phyloP scores from a whole-genome alignment of 768 basidiomycete genomes.

The Podaxis sp. region DNA sequence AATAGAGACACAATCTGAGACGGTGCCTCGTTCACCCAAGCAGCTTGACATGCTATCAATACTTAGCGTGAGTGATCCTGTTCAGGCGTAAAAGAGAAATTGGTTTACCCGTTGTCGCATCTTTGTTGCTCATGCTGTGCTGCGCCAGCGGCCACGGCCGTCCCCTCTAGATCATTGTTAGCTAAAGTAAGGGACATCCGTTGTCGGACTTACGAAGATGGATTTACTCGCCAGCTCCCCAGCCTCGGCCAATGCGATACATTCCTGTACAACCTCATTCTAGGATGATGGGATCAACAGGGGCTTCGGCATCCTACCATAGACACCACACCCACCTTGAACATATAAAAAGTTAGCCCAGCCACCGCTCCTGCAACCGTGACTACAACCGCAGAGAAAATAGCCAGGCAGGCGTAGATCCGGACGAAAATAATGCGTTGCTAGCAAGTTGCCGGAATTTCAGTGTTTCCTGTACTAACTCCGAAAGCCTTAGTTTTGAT shows the following conservation, averaged over 20 bases:
- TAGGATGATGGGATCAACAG: constrained; percentile 12
- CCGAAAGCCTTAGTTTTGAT: background rate
- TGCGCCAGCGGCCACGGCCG: constrained; percentile 30
- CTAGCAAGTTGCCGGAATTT: constrained; percentile 15
- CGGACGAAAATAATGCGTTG: constrained; percentile 29
- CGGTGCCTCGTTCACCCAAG: constrained; percentile 37
- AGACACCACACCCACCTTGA: constrained; percentile 30
- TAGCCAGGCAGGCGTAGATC: constrained; percentile 30
- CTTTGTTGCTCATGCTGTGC: background rate
- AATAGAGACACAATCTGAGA: constrained; percentile 38
- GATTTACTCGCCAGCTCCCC: constrained; percentile 36
- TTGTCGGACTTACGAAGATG: constrained; percentile 31
- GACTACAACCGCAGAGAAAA: constrained; percentile 36
- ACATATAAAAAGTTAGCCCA: constrained; percentile 37
- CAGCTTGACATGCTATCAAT: constrained; percentile 34
- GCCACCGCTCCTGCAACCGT: constrained; percentile 35
- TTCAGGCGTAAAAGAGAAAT: background rate
- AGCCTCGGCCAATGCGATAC: constrained; percentile 31
- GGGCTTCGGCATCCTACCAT: background rate
- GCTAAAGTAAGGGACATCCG: background rate
- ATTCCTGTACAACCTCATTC: constrained; percentile 40
- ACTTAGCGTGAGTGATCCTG: background rate
- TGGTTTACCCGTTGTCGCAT: background rate
- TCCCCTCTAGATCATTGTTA: constrained; percentile 26
- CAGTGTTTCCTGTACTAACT: constrained; percentile 10